Evolutionary conservation across 2,329 filamentous ascomycete species (phyloP).

Genomic region (Truncatella angustata): DNA sequence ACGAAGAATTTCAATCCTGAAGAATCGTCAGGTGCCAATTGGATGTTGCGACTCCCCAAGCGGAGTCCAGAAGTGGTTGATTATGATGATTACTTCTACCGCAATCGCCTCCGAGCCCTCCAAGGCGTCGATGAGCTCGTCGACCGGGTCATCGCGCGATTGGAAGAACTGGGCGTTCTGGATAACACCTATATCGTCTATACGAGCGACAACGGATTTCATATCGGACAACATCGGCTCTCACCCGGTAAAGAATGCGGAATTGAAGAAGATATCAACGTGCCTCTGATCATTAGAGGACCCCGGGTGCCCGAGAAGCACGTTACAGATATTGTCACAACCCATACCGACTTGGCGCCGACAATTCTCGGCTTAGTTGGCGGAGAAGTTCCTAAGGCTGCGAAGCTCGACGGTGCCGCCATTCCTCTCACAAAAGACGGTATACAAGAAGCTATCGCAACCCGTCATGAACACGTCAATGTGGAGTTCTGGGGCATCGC

Average conservation of each 20-base stretch:
- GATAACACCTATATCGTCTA: conserved; percentile 44
- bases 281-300: conserved; percentile 44
- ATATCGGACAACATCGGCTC: conserved; percentile 45
- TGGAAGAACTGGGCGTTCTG: conserved; percentile 30
- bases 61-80: conserved; percentile 28
- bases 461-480: conserved; percentile 40
- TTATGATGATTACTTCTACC: conserved; percentile 38
- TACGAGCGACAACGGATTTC: conserved; percentile 46
- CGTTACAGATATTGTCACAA: conserved; percentile 46
- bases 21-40: background rate
- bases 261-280: conserved; percentile 45
- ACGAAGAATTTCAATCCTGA: conserved; percentile 31
- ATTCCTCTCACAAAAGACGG: background rate
- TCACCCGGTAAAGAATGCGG: conserved; percentile 44
- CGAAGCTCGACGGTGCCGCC: conserved; percentile 11
- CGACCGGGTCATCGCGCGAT: conserved; percentile 33
- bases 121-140: conserved; percentile 47
- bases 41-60: conserved; percentile 24
- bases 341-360: conserved; percentile 36
- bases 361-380: conserved; percentile 28
- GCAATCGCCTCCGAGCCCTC: conserved; percentile 38
- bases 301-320: conserved; percentile 39
- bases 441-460: conserved; percentile 18
- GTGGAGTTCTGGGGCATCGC: conserved; percentile 40
- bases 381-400: too few species aligned